Base-by-base conservation (phyloP, 805 yeast genomes). In the Pichia nakasei region DNA sequence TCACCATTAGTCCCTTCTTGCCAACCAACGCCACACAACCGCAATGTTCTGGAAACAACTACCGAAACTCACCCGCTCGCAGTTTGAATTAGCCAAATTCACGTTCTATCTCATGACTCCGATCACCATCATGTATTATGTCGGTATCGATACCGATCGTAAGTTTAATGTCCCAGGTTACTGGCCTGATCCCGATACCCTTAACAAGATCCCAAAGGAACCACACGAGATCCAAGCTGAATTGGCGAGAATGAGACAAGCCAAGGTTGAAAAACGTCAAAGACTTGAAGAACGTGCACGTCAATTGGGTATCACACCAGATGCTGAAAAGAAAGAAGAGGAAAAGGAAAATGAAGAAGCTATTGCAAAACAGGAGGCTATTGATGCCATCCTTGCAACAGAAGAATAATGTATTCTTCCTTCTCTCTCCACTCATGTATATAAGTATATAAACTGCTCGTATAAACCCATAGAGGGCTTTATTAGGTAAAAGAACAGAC, bases 111-210 rank as follows among this genome's bases (percentile, higher is more conserved):
- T 89, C 37, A 67, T 87, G 53, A 78, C 94, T 1, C 97, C 97
- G 0, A 84, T 89, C 38, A 73, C 77, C n/a, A 83, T 87, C 57
- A 89, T 89, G 97, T 82, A 86, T 64, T 89, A 83, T 55, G 89
- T 87, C 37, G 97, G 97, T 59, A 75, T 83, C 34, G 89, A 89
- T 55, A 83, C 97, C 2, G 95, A 89, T 61, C 76, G 72, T 54
- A 89, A 87, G 67, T 79, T 89, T 61, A 85, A 87, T 58, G 80
- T 88, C 39, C 94, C 95, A 9, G 96, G 96, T 19, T 89, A 86
- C 65, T 88, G 96, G 95, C 97, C 97, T 3, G 97, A 88, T 61
- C 96, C 96, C 35, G 83, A 84, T 35, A 83, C 96, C 2, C 71
- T 87, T 52, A 88, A 89, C 60, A 82, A 85, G 64, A 81, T 89